Evolutionary conservation across 257 asterid genomes (phyloP).

Genomic region (Capsicum pubescens): DNA sequence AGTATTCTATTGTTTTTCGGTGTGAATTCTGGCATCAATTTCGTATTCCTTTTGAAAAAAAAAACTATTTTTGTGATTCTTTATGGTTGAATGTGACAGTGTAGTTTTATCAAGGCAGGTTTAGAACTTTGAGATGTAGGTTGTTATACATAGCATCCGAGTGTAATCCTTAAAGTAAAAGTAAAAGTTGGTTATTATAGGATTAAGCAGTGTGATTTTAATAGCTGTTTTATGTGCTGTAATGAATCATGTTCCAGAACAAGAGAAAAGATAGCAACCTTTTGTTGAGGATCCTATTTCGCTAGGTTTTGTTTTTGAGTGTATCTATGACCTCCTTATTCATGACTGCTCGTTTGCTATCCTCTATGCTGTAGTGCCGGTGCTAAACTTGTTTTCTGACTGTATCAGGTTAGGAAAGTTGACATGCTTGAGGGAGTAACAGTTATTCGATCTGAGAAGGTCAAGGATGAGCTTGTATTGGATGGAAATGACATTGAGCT

Average conservation of each 20-base stretch:
- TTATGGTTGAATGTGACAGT: too few species aligned
- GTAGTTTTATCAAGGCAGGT: neutral
- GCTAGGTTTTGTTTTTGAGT: neutral
- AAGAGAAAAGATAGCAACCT: neutral
- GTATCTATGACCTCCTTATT: neutral
- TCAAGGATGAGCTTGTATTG: slow-evolving; percentile 25
- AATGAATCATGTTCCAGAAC: too few species aligned
- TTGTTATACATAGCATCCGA: neutral
- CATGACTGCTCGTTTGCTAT: neutral
- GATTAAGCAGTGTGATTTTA: neutral
- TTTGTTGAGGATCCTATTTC: neutral
- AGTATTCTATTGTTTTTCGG: neutral
- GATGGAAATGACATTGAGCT: slow-evolving; percentile 31
- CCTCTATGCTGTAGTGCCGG: neutral
- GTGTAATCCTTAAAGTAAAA: neutral
- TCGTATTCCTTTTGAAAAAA: neutral
- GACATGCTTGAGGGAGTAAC: slow-evolving; percentile 30
- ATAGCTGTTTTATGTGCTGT: neutral
- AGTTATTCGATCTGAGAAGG: slow-evolving; percentile 28
- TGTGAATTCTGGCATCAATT: neutral
- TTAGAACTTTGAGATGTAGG: neutral
- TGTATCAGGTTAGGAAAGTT: slow-evolving; percentile 24
- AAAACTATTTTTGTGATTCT: neutral
- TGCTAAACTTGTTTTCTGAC: neutral
- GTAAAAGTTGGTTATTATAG: neutral